phyloP scores from a whole-genome alignment of 495 filamentous ascomycete species.

The Aspergillus saccharolyticus region DNA sequence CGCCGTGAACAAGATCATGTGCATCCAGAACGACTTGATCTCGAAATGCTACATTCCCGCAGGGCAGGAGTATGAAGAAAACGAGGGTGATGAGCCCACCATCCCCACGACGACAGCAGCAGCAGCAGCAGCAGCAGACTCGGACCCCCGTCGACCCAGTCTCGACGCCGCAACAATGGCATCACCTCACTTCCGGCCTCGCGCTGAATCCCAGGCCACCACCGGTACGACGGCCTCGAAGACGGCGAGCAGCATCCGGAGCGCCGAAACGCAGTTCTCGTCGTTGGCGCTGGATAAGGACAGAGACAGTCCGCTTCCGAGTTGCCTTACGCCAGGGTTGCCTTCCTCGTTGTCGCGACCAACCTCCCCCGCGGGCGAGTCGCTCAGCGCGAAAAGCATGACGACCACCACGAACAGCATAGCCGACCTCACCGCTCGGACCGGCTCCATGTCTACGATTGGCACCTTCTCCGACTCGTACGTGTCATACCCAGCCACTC shows the following conservation, averaged over 20 bases:
- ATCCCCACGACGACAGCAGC: background rate
- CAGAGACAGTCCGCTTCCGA: background rate
- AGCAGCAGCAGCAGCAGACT: background rate
- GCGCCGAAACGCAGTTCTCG: background rate
- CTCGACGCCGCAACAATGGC: background rate
- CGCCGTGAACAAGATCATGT: slow-evolving; percentile 45
- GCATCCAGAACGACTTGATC: slow-evolving; percentile 66
- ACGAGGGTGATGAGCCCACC: background rate
- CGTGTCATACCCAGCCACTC: background rate
- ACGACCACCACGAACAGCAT: background rate
- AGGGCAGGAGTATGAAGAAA: slow-evolving; percentile 39
- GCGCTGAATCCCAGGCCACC: background rate
- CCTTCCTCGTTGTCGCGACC: background rate
- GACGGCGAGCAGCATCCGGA: background rate
- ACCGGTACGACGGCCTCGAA: background rate
- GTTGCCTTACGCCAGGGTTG: background rate
- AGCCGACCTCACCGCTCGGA: background rate
- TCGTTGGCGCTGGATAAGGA: no score
- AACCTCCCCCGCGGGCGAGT: background rate
- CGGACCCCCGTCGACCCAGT: background rate
- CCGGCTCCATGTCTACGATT: background rate
- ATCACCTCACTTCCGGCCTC: background rate
- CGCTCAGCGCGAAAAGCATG: background rate
- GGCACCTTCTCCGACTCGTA: background rate
- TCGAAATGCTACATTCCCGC: slow-evolving; percentile 52